Conservation (phyloP, 2,329 filamentous ascomycete species). For the Huntiella decipiens region DNA sequence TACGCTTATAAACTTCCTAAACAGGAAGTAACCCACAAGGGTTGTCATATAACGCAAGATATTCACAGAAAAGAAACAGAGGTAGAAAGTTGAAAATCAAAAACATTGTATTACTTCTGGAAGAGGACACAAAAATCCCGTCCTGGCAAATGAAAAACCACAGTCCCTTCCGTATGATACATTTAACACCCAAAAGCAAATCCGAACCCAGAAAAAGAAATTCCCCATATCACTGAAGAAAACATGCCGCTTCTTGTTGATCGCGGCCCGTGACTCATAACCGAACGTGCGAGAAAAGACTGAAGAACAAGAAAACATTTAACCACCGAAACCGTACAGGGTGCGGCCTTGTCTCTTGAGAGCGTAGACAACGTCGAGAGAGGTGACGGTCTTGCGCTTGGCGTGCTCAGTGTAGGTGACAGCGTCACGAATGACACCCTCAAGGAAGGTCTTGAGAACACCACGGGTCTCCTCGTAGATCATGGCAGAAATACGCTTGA, state of each 20-base stretch:
- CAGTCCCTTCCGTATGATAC: slow-evolving; percentile 24
- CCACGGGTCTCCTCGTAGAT: slow-evolving; percentile 65
- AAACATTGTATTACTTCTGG: slow-evolving; percentile 11
- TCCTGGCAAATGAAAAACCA: slow-evolving; percentile 20
- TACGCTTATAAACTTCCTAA: no score
- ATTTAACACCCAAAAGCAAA: slow-evolving; percentile 24
- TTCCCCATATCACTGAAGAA: slow-evolving; percentile 10
- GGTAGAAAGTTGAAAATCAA: not conserved
- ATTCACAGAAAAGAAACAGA: no score
- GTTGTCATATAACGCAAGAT: no score
- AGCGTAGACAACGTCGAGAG: slow-evolving; percentile 47
- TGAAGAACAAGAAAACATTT: slow-evolving; percentile 21
- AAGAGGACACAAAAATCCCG: slow-evolving; percentile 11
- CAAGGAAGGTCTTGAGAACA: slow-evolving; percentile 62
- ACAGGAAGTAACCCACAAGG: no score
- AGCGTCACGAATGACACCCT: slow-evolving; percentile 57
- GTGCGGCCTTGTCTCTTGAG: slow-evolving; percentile 54
- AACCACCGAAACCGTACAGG: slow-evolving; percentile 82
- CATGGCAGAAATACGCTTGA: slow-evolving; percentile 99
- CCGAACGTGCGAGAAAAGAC: slow-evolving; percentile 12
- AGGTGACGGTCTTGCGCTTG: slow-evolving; percentile 65
- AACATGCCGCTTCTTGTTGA: slow-evolving; percentile 9
- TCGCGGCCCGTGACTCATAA: slow-evolving; percentile 14
- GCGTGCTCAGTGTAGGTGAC: slow-evolving; percentile 66
- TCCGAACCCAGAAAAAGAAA: slow-evolving; percentile 17